These are phyloP conservation scores for Cercospora berteroae DNA, from an alignment of 2,329 filamentous ascomycete species.

Conservation along the genomic window DNA sequence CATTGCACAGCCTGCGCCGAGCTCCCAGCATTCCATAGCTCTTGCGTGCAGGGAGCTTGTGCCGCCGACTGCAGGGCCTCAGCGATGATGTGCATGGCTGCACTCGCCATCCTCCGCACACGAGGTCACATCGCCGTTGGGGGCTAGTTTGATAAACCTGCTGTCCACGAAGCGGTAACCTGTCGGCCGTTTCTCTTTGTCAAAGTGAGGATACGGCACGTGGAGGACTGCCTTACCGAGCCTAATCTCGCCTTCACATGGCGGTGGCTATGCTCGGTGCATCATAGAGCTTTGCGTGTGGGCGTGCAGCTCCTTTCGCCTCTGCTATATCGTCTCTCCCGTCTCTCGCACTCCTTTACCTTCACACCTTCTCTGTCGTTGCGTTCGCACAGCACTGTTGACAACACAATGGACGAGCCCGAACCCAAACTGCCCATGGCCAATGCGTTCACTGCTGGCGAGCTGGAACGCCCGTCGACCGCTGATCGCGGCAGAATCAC, in stretches of 20 bases:
- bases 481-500: constrained; percentile 24
- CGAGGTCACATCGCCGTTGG: background rate
- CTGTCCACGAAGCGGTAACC: background rate
- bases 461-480: constrained; percentile 17
- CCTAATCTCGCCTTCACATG: constrained; percentile 17
- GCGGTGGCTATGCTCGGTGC: background rate
- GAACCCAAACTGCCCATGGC: constrained; percentile 12
- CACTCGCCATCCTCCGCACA: background rate
- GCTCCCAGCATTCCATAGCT: constrained; percentile 9
- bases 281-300: constrained; percentile 11
- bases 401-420: constrained; percentile 13
- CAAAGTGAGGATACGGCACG: constrained; percentile 1
- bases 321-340: background rate
- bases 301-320: background rate
- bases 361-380: background rate
- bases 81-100: constrained; percentile 3
- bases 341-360: background rate
- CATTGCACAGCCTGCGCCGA: constrained; percentile 19
- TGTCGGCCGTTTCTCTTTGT: constrained; percentile 1
- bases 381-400: background rate
- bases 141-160: background rate
- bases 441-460: constrained; percentile 11
- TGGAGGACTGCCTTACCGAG: constrained; percentile 8
- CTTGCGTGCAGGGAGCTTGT: background rate
- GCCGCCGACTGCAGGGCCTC: background rate